These are phyloP conservation scores for Phoenix dactylifera DNA, from an alignment of 176 grass and related monocot genomes.

Conservation along the genomic window DNA sequence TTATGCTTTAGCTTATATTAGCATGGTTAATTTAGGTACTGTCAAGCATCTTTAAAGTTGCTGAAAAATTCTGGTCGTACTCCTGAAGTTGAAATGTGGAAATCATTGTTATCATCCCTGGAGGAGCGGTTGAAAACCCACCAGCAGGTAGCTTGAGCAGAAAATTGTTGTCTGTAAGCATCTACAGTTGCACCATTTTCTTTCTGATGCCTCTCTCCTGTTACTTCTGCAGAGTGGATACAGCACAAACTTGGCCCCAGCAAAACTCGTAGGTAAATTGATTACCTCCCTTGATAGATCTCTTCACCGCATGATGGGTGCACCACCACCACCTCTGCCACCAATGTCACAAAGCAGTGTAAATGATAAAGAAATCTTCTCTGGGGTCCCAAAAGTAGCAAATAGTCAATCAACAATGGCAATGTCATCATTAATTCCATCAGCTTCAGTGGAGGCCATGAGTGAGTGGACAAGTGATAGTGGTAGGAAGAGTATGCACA, in stretches of 20 bases:
- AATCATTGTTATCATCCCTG: constrained; percentile 63
- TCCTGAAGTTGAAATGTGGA: constrained; percentile 89
- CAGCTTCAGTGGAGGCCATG: constrained; percentile 57
- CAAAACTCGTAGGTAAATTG: constrained; percentile 83
- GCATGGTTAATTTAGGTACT: constrained; percentile 49
- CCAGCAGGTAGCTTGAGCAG: constrained; percentile 50
- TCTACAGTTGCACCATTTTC: constrained; percentile 2
- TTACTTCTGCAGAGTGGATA: constrained; percentile 67
- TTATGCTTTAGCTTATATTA: constrained; percentile 10
- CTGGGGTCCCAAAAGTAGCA: constrained; percentile 48
- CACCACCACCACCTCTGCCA: constrained; percentile 58
- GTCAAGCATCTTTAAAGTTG: constrained; percentile 84
- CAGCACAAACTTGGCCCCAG: constrained; percentile 66
- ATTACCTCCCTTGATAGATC: constrained; percentile 80
- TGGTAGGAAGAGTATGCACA: constrained; percentile 52
- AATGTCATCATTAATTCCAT: constrained; percentile 4
- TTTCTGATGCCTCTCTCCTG: too few relatives aligned
- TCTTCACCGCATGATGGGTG: constrained; percentile 86
- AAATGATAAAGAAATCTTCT: constrained; percentile 48
- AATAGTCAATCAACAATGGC: not conserved
- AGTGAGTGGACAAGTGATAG: constrained; percentile 44
- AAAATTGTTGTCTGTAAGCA: not conserved
- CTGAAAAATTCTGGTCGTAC: constrained; percentile 72
- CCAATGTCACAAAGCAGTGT: constrained; percentile 44
- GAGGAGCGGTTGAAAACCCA: constrained; percentile 87